These are phyloP conservation scores for Oryza brachyantha DNA, from an alignment of 176 grass and related monocot genomes.

Conservation along the genomic window DNA sequence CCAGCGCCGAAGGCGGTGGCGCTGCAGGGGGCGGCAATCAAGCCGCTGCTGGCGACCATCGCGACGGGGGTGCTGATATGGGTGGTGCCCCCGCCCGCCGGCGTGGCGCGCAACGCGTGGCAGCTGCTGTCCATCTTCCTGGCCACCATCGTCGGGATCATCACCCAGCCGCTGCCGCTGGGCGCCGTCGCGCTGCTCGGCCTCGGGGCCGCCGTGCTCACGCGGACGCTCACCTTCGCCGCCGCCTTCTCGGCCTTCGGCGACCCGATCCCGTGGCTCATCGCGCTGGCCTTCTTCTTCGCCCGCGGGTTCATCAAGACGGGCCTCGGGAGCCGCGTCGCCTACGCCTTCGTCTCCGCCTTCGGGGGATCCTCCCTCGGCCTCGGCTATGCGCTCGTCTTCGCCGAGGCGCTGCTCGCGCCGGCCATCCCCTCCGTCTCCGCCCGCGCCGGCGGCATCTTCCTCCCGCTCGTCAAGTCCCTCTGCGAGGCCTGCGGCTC, in stretches of 20 bases:
- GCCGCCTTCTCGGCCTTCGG: constrained; percentile 95
- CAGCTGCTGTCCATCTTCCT: constrained; percentile 90
- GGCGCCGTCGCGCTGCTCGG: constrained; percentile 90
- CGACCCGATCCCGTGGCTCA: constrained; percentile 97
- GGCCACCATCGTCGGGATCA: constrained; percentile 96
- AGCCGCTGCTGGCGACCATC: constrained; percentile 57
- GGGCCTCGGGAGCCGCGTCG: constrained; percentile 74
- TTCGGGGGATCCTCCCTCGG: constrained; percentile 85
- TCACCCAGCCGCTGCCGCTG: constrained; percentile 92
- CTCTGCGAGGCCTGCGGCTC: constrained; percentile 82
- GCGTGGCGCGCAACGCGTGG: constrained; percentile 82
- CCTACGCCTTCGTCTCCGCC: constrained; percentile 84
- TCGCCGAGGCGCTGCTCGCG: constrained; percentile 86
- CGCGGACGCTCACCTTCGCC: constrained; percentile 78
- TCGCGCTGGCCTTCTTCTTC: constrained; percentile 99
- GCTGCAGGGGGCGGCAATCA: constrained; percentile 68
- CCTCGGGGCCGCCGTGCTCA: constrained; percentile 85
- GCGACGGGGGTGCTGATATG: constrained; percentile 67
- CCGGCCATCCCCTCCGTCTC: constrained; percentile 94
- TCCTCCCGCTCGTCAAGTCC: constrained; percentile 87
- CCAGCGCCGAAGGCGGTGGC: constrained; percentile 44
- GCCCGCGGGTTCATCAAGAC: constrained; percentile 96
- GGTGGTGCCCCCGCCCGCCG: constrained; percentile 68
- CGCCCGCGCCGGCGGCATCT: constrained; percentile 83
- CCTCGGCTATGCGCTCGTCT: constrained; percentile 89